Evolutionary conservation across 108 stramenopile species (phyloP).

Genomic region (Pseudonitzschia pungens): DNA sequence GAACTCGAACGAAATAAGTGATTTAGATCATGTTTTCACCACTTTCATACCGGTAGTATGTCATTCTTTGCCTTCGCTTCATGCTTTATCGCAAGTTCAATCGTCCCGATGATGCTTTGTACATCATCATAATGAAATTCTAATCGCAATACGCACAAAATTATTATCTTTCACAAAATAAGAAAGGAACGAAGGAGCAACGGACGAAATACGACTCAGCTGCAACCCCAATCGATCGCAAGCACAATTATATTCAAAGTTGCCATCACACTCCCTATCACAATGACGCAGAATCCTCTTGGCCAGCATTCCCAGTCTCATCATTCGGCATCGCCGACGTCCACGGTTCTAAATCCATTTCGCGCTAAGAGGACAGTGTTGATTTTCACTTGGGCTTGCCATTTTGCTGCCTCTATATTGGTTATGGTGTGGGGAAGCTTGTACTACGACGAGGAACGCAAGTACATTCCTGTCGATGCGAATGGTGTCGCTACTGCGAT

Average conservation of each 20-base stretch:
- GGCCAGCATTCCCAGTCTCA: not conserved
- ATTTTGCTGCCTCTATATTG: conserved; percentile 18
- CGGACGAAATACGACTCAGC: too few relatives aligned
- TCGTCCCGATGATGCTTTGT: too few relatives aligned
- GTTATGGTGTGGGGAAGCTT: not conserved
- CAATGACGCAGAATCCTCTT: not conserved
- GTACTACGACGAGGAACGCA: conserved; percentile 30
- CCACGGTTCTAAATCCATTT: not conserved
- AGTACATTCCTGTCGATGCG: conserved; percentile 70
- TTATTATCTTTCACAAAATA: too few relatives aligned
- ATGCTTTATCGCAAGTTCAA: too few relatives aligned
- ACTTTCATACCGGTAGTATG: too few relatives aligned
- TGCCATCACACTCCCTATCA: not conserved
- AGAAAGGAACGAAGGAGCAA: too few relatives aligned
- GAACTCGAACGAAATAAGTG: too few relatives aligned
- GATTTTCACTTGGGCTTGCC: conserved; percentile 4
- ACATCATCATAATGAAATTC: too few relatives aligned
- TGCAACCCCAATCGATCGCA: not conserved
- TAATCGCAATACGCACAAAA: too few relatives aligned
- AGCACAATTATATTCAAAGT: not conserved
- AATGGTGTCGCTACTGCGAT: conserved; percentile 29
- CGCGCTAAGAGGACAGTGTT: conserved; percentile 5
- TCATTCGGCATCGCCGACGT: not conserved
- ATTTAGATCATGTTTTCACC: too few relatives aligned
- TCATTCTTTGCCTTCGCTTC: too few relatives aligned